Evolutionary conservation across 2,329 filamentous ascomycete species (phyloP).

Genomic region (Aspergillus cejpii): DNA sequence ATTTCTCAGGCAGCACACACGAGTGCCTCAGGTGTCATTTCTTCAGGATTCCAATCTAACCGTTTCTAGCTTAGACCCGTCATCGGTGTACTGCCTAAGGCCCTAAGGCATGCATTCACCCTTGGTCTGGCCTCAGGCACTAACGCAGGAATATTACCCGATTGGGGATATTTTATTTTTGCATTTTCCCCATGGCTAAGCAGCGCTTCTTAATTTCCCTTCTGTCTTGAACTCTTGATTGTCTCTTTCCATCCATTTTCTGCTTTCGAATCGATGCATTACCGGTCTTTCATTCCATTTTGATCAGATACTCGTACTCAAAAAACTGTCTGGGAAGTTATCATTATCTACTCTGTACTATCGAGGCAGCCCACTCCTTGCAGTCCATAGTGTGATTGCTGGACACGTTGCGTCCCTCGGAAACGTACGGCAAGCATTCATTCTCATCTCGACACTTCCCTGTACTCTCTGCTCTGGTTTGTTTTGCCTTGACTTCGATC

Average conservation of each 20-base stretch:
- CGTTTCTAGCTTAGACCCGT: neutral
- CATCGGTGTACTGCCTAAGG: fast-evolving
- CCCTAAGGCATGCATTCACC: neutral
- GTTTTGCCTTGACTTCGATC: too few species aligned
- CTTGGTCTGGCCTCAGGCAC: neutral
- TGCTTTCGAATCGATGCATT: conserved; percentile 2
- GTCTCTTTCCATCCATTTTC: conserved; percentile 1
- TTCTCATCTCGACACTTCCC: neutral
- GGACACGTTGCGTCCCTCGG: conserved; percentile 15
- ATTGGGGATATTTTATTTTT: conserved; percentile 8
- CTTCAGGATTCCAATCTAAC: neutral
- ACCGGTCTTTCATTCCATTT: neutral
- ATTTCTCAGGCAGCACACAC: conserved; percentile 4
- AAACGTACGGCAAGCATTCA: conserved; percentile 12
- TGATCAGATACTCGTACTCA: too few species aligned
- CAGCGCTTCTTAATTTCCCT: conserved; percentile 4
- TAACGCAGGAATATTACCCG: neutral
- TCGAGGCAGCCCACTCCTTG: conserved; percentile 12
- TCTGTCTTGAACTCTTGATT: too few species aligned
- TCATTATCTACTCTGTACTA: too few species aligned
- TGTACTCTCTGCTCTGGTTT: neutral
- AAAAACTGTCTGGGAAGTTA: too few species aligned
- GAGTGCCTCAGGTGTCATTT: conserved; percentile 3
- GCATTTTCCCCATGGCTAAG: neutral
- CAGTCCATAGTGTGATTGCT: conserved; percentile 11